phyloP scores from a whole-genome alignment of 768 basidiomycete species.

The Russula sp. region DNA sequence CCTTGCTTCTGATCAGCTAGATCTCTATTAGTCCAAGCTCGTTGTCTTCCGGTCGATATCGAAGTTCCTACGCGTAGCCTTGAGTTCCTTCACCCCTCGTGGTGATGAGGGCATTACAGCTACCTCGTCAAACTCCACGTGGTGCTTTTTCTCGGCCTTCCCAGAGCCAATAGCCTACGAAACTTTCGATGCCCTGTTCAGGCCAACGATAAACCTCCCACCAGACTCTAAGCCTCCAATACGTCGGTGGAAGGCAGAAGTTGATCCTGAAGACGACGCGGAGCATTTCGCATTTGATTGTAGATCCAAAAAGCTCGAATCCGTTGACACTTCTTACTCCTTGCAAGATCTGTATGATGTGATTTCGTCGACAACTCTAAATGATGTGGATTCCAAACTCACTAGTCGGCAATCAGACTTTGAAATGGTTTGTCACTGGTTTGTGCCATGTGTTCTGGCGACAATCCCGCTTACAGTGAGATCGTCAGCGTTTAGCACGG shows the following conservation, averaged over 20 bases:
- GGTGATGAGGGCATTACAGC: slow-evolving; percentile 7
- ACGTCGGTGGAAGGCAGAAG: slow-evolving; percentile 34
- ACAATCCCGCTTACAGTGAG: neutral
- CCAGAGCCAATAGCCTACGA: slow-evolving; percentile 43
- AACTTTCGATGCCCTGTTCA: slow-evolving; percentile 47
- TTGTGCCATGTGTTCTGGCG: neutral
- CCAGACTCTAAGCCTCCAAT: slow-evolving; percentile 1
- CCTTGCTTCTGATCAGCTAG: neutral
- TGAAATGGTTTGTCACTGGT: neutral
- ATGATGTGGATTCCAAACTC: slow-evolving; percentile 13
- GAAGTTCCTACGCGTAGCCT: slow-evolving; percentile 52
- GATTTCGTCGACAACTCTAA: slow-evolving; percentile 1
- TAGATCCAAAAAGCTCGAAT: slow-evolving; percentile 17
- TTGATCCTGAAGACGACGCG: slow-evolving; percentile 33
- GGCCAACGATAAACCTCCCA: slow-evolving; percentile 22
- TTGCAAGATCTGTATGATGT: slow-evolving; percentile 26
- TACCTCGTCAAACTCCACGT: slow-evolving; percentile 38
- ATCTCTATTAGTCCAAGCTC: slow-evolving; percentile 58
- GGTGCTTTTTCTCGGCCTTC: slow-evolving; percentile 66
- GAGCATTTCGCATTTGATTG: slow-evolving; percentile 29
- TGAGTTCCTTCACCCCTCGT: slow-evolving; percentile 25
- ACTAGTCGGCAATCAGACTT: slow-evolving; percentile 20
- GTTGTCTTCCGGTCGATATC: slow-evolving; percentile 68
- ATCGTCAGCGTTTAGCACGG: slow-evolving; percentile 55
- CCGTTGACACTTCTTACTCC: slow-evolving; percentile 19